Evolutionary conservation across 2,329 filamentous ascomycete species (phyloP).

Genomic region (Cladosporium sp.): DNA sequence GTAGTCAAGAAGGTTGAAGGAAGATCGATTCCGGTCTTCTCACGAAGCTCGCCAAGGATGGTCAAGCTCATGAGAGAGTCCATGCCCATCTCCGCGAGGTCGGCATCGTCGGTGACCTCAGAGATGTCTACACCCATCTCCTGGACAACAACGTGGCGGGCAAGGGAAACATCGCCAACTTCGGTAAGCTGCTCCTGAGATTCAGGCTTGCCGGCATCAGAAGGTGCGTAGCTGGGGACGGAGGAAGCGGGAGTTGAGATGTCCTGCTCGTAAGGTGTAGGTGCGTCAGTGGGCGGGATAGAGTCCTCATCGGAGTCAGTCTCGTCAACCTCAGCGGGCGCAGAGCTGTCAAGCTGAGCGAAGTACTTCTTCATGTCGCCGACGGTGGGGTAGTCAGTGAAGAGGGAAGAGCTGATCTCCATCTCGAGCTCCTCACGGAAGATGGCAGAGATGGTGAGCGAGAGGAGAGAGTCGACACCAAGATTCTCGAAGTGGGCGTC

Average conservation of each 20-base stretch:
- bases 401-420: conserved; percentile 56
- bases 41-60: conserved; percentile 48
- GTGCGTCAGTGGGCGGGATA: conserved; percentile 35
- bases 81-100: conserved; percentile 57
- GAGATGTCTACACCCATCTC: conserved; percentile 64
- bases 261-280: conserved; percentile 41
- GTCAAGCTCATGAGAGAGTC: conserved; percentile 52
- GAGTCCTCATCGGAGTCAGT: conserved; percentile 40
- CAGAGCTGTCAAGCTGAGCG: conserved; percentile 40
- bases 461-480: conserved; percentile 59
- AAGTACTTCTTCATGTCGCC: conserved; percentile 58
- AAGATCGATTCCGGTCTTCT: conserved; percentile 48
- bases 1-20: conserved; percentile 54
- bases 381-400: conserved; percentile 57
- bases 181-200: conserved; percentile 32
- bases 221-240: conserved; percentile 39
- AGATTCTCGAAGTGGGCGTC: conserved; percentile 59
- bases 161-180: conserved; percentile 41
- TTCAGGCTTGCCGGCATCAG: conserved; percentile 39
- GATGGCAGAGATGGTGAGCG: conserved; percentile 57
- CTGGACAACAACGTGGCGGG: conserved; percentile 47
- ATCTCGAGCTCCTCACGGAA: conserved; percentile 59
- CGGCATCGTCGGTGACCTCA: conserved; percentile 52
- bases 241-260: conserved; percentile 48
- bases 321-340: conserved; percentile 29